Percentiles rank a stretch among this genome's conserved stretches.
Conservation (phyloP, 2,329 filamentous ascomycete genomes). For the Sarocladiaceae sp. region DNA sequence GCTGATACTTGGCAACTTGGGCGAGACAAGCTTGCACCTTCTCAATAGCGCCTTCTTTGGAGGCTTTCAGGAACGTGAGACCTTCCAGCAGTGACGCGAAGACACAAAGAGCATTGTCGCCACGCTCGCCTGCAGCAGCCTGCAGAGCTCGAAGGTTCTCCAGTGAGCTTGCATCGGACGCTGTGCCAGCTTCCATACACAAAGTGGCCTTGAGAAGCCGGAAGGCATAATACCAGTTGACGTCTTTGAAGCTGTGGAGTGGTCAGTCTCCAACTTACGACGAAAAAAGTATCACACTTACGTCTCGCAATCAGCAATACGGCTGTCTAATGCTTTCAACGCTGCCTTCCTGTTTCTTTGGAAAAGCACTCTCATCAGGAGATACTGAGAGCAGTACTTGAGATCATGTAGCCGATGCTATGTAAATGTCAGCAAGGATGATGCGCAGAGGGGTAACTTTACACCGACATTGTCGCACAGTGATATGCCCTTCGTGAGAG, state of each 20-base stretch:
- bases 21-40: constrained; percentile 68
- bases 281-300: constrained; percentile 28
- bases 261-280: constrained; percentile 11
- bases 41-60: constrained; percentile 59
- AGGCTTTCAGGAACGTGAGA: constrained; percentile 59
- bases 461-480: constrained; percentile 56
- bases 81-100: constrained; percentile 63
- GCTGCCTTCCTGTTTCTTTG: constrained; percentile 67
- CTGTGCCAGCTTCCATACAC: constrained; percentile 53
- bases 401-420: constrained; percentile 48
- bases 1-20: constrained; percentile 64
- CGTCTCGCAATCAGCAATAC: constrained; percentile 62
- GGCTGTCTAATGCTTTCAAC: constrained; percentile 62
- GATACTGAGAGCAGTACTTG: constrained; percentile 72
- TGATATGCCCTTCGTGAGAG: constrained; percentile 63
- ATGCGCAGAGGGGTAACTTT: background rate
- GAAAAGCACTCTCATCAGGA: constrained; percentile 63
- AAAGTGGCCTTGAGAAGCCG: constrained; percentile 67
- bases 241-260: constrained; percentile 52
- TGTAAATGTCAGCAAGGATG: constrained; percentile 19
- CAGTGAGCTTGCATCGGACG: constrained; percentile 56
- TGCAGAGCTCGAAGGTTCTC: constrained; percentile 63
- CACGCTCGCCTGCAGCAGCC: constrained; percentile 50
- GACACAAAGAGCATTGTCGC: constrained; percentile 59
- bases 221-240: constrained; percentile 71